Percentiles rank a stretch among this genome's conserved stretches.
Evolutionary conservation across 2,329 filamentous ascomycete genomes (phyloP).

Genomic region (Fusarium fujikuroi): DNA sequence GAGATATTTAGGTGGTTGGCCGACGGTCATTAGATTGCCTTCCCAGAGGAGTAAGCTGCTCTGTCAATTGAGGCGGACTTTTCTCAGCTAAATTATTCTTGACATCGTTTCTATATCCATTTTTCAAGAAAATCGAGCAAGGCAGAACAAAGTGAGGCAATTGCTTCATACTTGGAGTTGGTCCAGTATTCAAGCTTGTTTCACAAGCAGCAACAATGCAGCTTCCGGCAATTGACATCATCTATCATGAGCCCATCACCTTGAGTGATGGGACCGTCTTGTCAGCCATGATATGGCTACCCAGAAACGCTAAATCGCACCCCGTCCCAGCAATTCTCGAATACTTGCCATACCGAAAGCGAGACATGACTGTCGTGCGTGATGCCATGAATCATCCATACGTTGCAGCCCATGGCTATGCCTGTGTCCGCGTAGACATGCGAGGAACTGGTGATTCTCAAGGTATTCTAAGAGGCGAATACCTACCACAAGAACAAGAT

Average conservation of each 20-base stretch:
- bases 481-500: not conserved
- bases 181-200: no score
- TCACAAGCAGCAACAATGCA: not conserved
- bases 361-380: not conserved
- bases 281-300: conserved; percentile 7
- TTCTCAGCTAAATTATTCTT: no score
- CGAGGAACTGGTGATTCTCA: conserved; percentile 10
- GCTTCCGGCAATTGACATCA: not conserved
- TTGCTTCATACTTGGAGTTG: no score
- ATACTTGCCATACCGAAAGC: not conserved
- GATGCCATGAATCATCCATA: conserved; percentile 13
- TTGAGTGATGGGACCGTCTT: conserved; percentile 1
- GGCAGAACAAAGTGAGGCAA: no score
- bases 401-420: not conserved
- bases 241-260: conserved; percentile 3
- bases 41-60: not conserved
- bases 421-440: not conserved
- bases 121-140: no score
- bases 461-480: not conserved
- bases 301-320: not conserved
- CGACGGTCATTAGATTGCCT: not conserved
- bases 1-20: not conserved
- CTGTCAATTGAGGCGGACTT: no score
- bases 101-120: no score
- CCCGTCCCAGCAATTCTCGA: conserved; percentile 10